Evolutionary conservation across 108 stramenopile species (phyloP).

Genomic region (Fistulifera solaris): DNA sequence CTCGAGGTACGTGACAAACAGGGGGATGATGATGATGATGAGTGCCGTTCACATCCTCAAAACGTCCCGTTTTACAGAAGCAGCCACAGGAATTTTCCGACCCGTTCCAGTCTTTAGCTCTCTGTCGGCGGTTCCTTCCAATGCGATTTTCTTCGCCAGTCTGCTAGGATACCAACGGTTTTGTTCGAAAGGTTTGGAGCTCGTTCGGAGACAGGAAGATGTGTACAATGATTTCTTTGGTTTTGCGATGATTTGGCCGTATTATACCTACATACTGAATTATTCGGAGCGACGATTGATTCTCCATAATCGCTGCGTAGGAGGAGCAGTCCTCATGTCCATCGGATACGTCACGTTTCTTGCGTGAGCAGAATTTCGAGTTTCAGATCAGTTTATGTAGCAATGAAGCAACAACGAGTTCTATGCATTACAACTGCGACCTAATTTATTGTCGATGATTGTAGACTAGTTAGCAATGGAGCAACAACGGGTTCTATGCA

Average conservation of each 20-base stretch:
- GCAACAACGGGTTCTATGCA: too few relatives aligned
- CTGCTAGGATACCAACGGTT: constrained; percentile 18
- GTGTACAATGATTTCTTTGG: constrained; percentile 26
- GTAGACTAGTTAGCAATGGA: too few relatives aligned
- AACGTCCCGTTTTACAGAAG: constrained; percentile 1
- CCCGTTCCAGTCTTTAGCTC: constrained; percentile 17
- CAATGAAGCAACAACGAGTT: too few relatives aligned
- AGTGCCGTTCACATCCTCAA: neutral
- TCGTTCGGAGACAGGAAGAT: constrained; percentile 15
- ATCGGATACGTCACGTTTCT: constrained; percentile 18
- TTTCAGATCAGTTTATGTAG: neutral
- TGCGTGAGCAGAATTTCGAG: neutral
- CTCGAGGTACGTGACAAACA: constrained; percentile 7
- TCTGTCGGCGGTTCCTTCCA: constrained; percentile 8
- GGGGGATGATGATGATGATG: neutral
- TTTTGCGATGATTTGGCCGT: constrained; percentile 10
- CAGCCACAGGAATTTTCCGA: constrained; percentile 7
- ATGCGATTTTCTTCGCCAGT: constrained; percentile 23
- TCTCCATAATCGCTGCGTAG: constrained; percentile 26
- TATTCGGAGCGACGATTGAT: constrained; percentile 20
- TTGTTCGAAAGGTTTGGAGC: constrained; percentile 14
- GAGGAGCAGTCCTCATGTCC: constrained; percentile 7
- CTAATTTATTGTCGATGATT: too few relatives aligned
- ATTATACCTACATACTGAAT: constrained; percentile 13
- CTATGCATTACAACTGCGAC: too few relatives aligned